These are phyloP conservation scores for Tricholoma sp. DNA, from an alignment of 768 basidiomycete species.

Conservation along the genomic window DNA sequence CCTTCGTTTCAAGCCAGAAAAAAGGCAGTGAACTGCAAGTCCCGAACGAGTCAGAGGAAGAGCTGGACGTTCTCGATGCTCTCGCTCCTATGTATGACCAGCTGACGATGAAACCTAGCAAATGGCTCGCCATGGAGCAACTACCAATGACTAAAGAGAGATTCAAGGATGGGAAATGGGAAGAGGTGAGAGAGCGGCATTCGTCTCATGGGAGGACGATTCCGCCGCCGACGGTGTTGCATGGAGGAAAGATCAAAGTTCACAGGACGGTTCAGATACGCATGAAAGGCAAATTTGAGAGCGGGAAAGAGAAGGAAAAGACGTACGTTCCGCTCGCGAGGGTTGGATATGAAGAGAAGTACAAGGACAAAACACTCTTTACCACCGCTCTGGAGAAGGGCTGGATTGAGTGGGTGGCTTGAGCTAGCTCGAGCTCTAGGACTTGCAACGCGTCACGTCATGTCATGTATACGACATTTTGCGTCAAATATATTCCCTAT, in stretches of 20 bases:
- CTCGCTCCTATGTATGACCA: slow-evolving; percentile 35
- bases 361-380: not conserved
- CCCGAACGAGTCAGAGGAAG: slow-evolving; percentile 32
- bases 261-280: slow-evolving; percentile 1
- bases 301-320: not conserved
- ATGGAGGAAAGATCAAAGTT: not conserved
- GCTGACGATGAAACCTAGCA: slow-evolving; percentile 15
- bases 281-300: not conserved
- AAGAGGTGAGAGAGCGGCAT: not conserved
- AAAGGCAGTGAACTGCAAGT: slow-evolving; percentile 22
- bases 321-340: not conserved
- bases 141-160: not conserved
- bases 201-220: not conserved
- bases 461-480: not conserved
- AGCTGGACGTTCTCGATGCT: slow-evolving; percentile 41
- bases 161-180: not conserved
- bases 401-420: not conserved
- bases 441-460: not conserved
- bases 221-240: not conserved
- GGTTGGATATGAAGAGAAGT: not conserved
- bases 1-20: too few relatives aligned
- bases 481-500: not conserved
- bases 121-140: slow-evolving; percentile 4
- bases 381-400: not conserved
- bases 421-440: not conserved